Base-by-base conservation (phyloP, 129 eudicot species). In the Silybum marianum region DNA sequence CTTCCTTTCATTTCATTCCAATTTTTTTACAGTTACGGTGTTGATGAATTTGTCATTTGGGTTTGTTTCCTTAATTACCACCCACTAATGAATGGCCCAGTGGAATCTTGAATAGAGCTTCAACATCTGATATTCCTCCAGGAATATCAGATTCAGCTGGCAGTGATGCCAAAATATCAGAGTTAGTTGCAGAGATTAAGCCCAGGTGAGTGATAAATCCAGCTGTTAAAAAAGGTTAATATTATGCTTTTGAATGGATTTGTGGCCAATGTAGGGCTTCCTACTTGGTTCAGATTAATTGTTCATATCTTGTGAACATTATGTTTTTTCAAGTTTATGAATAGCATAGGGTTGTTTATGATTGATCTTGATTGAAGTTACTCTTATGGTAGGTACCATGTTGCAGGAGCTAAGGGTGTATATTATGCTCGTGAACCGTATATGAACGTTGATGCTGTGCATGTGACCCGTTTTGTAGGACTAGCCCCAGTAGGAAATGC, bases 1-100 rank as follows among this genome's bases (percentile, higher is more conserved):
- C 4, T 2, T 32, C 11, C 28, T 40, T 30, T 62, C 18, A 51
- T 30, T 34, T 28, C 69, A 32, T 32, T 54, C 66, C 32, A 3
- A 66, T 14, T 23, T 32, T 7, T 30, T 67, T 32, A 9, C n/a
- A 30, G 68, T 51, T 67, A 19, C 4, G 4, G 19, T 48, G 22
- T n/a, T 44, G 12, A 11, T 71, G 51, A 73, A 9, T 9, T 16
- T 74, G 19, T 54, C 18, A 54, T 58, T 12, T 68, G 39, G 12
- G 23, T 83, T 76, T 2, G 3, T 21, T 88, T 87, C 91, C 98
- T 91, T 95, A 79, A 89, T 82, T 75, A 75, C 36, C 79, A 25
- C 76, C 78, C 71, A 95, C 99, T 91, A 95, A 95, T 75, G 99
- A 95, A 77, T 95, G 99, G 99, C 99, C 99, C 60, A 79, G 77